Percentiles rank a stretch among this genome's conserved stretches.
Evolutionary conservation across 148 eudicot genomes (phyloP).

Genomic region (Silene uniflora): DNA sequence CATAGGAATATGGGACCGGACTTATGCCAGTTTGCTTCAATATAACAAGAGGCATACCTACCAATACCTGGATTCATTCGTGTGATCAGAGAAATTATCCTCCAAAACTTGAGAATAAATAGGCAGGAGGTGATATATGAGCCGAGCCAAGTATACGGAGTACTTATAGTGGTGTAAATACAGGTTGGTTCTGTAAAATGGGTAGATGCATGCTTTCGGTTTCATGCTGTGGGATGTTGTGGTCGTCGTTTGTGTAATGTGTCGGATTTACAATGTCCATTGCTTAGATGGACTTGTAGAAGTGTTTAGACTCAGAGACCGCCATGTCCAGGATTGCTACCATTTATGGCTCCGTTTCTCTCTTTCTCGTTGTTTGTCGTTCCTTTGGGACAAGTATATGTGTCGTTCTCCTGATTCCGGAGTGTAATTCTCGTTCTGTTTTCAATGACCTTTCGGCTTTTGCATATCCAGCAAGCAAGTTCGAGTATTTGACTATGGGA

Average conservation of each 20-base stretch:
- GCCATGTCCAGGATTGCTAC: background rate
- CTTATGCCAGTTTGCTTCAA: constrained; percentile 81
- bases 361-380: background rate
- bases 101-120: background rate
- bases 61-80: constrained; percentile 62
- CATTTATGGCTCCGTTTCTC: background rate
- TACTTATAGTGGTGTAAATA: background rate
- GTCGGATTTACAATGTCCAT: background rate
- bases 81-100: constrained; percentile 25
- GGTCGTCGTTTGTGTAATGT: background rate
- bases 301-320: background rate
- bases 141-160: background rate
- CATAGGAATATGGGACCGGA: constrained; percentile 87
- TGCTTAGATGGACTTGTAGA: background rate
- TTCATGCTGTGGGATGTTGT: background rate
- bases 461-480: too few relatives aligned
- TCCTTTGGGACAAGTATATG: background rate
- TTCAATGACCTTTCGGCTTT: too few relatives aligned
- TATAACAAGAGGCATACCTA: constrained; percentile 52
- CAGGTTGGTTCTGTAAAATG: background rate
- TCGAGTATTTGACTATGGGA: too few relatives aligned
- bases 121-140: background rate
- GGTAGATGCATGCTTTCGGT: background rate
- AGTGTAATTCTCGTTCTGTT: background rate
- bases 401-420: background rate